These are phyloP conservation scores for Stephania cephalantha DNA, from an alignment of 164 flowering plant genomes.

Conservation along the genomic window DNA sequence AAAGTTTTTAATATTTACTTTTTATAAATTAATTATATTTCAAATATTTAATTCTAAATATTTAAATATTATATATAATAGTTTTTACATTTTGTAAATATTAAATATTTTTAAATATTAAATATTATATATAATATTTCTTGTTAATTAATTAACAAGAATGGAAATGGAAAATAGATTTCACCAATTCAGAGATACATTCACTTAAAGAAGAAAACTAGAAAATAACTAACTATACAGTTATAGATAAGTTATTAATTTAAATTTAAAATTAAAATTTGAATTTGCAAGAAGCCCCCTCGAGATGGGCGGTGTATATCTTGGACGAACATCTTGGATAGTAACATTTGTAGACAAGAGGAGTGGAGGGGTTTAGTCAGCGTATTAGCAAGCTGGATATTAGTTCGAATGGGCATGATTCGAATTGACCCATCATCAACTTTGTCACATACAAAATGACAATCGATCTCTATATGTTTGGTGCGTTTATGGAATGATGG, in stretches of 20 bases:
- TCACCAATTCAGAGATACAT: too few species aligned
- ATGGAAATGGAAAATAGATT: too few species aligned
- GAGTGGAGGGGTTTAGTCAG: not conserved
- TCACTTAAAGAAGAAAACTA: not conserved
- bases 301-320: not conserved
- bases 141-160: too few species aligned
- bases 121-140: too few species aligned
- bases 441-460: not conserved
- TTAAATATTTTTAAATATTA: too few species aligned
- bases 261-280: too few species aligned
- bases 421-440: not conserved
- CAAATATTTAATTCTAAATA: too few species aligned
- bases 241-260: too few species aligned
- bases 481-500: not conserved
- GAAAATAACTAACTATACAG: not conserved
- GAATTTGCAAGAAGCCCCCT: not conserved
- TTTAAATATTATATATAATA: too few species aligned
- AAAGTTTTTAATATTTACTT: too few species aligned
- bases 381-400: not conserved
- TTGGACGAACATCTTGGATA: not conserved
- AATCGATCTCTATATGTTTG: conserved; percentile 3
- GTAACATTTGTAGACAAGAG: not conserved
- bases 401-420: not conserved
- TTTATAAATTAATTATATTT: too few species aligned
- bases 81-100: too few species aligned